These are phyloP conservation scores for Cornus florida DNA, from an alignment of 148 eudicot genomes.

Conservation along the genomic window DNA sequence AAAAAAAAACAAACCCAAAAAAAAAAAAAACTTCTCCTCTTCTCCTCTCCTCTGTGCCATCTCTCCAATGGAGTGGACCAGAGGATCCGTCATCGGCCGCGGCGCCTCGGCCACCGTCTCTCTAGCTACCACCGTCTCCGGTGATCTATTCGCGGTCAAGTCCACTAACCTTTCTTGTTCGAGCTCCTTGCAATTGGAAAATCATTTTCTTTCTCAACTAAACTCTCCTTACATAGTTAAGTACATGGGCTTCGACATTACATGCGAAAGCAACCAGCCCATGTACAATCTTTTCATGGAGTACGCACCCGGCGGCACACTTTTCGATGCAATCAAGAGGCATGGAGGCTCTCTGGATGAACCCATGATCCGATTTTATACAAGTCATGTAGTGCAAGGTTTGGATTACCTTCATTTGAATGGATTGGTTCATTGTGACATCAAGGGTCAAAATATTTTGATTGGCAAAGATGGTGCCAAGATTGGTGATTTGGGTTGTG, in stretches of 20 bases:
- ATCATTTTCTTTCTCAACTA: conserved; percentile 29
- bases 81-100: conserved; percentile 46
- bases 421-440: conserved; percentile 47
- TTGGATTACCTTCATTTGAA: conserved; percentile 39
- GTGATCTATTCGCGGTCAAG: conserved; percentile 46
- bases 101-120: conserved; percentile 52
- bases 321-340: conserved; percentile 39
- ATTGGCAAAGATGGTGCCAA: conserved; percentile 36
- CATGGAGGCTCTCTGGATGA: conserved; percentile 36
- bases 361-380: conserved; percentile 20
- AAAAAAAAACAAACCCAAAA: neutral
- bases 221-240: conserved; percentile 39
- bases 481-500: conserved; percentile 63
- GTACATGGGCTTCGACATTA: conserved; percentile 36
- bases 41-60: neutral
- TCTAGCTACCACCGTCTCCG: conserved; percentile 35
- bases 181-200: conserved; percentile 29
- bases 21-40: neutral
- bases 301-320: conserved; percentile 35
- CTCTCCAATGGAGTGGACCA: conserved; percentile 33
- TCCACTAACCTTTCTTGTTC: conserved; percentile 38
- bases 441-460: conserved; percentile 44
- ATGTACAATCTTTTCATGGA: conserved; percentile 47
- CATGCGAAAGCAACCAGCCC: conserved; percentile 1
- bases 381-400: conserved; percentile 33